These are phyloP conservation scores for Peniophora sp. DNA, from an alignment of 1,284 basidiomycete genomes.

Conservation along the genomic window DNA sequence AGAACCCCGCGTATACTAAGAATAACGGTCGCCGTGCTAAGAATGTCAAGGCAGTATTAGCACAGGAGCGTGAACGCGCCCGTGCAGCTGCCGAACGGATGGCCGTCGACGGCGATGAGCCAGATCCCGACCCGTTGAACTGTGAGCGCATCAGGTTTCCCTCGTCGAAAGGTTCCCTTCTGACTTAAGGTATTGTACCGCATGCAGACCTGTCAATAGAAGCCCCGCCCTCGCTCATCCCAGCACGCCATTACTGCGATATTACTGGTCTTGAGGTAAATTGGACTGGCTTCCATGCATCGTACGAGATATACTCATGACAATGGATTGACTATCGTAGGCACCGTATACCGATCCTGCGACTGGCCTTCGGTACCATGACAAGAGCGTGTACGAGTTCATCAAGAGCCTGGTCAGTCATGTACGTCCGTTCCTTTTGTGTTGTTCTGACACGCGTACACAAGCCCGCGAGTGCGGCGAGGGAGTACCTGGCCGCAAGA, in stretches of 20 bases:
- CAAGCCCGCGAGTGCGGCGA: constrained; percentile 38
- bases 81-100: constrained; percentile 54
- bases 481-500: constrained; percentile 39
- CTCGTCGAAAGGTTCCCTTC: background rate
- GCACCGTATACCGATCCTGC: constrained; percentile 83
- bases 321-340: constrained; percentile 29
- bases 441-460: background rate
- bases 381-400: constrained; percentile 80
- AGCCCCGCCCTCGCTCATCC: constrained; percentile 76
- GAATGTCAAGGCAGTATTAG: constrained; percentile 67
- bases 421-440: background rate
- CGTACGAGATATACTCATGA: background rate
- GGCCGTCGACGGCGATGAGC: constrained; percentile 27
- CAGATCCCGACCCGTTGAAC: background rate
- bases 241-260: constrained; percentile 77
- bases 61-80: constrained; percentile 69
- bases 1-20: constrained; percentile 61
- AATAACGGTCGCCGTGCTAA: constrained; percentile 63
- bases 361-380: constrained; percentile 75
- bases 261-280: constrained; percentile 78
- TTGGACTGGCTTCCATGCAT: background rate
- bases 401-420: constrained; percentile 67
- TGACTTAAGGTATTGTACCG: background rate
- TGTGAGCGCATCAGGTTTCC: constrained; percentile 34
- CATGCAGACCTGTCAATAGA: constrained; percentile 73